These are phyloP conservation scores for Amphirosellinia nigrospora DNA, from an alignment of 495 filamentous ascomycete species.

Conservation along the genomic window DNA sequence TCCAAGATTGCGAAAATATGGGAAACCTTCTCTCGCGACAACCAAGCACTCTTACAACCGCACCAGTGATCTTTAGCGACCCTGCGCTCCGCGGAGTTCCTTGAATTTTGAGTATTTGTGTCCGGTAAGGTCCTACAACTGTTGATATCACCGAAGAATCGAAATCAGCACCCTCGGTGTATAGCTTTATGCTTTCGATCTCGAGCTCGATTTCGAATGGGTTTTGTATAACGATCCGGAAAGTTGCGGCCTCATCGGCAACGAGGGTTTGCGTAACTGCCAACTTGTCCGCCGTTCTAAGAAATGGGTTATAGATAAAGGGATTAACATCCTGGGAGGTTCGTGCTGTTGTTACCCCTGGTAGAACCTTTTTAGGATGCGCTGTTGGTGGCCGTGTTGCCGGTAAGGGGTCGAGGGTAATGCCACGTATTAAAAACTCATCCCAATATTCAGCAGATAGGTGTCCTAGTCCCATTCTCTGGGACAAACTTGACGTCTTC, in stretches of 20 bases:
- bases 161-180: slow-evolving; percentile 73
- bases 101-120: slow-evolving; percentile 74
- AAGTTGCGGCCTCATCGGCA: slow-evolving; percentile 75
- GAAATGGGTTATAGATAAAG: slow-evolving; percentile 91
- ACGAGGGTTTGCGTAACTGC: slow-evolving; percentile 71
- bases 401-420: slow-evolving; percentile 66
- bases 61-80: slow-evolving; percentile 75
- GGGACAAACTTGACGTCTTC: slow-evolving; percentile 77
- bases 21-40: slow-evolving; percentile 83
- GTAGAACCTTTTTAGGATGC: slow-evolving; percentile 73
- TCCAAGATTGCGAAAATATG: slow-evolving; percentile 80
- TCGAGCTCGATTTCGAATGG: slow-evolving; percentile 92
- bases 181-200: slow-evolving; percentile 79
- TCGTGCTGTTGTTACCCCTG: slow-evolving; percentile 61
- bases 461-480: slow-evolving; percentile 70
- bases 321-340: slow-evolving; percentile 71
- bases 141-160: slow-evolving; percentile 68
- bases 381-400: slow-evolving; percentile 65
- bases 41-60: slow-evolving; percentile 76
- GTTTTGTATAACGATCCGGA: slow-evolving; percentile 86
- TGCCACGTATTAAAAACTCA: slow-evolving; percentile 85
- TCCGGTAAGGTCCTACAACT: slow-evolving; percentile 76
- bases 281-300: slow-evolving; percentile 65
- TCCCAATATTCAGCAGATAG: slow-evolving; percentile 93
- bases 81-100: slow-evolving; percentile 73